A percentile compares a stretch with the other conserved stretches of the same genome.
phyloP scores from a whole-genome alignment of 2,329 filamentous ascomycete species.

The Monilinia aucupariae region DNA sequence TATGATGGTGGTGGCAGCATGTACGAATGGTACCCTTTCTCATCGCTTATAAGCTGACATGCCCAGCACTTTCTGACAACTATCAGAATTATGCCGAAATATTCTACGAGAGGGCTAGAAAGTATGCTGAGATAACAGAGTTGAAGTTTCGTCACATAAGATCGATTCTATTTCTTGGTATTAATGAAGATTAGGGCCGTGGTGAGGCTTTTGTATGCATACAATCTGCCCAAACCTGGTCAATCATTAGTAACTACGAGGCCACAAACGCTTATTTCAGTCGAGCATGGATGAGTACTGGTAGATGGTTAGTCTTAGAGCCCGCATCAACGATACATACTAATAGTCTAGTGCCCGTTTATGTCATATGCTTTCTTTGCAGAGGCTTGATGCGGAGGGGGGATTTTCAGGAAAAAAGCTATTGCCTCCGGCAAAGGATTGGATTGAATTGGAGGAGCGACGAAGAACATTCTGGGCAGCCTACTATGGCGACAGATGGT shows the following conservation, averaged over 20 bases:
- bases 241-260: slow-evolving; percentile 69
- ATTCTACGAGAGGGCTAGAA: slow-evolving; percentile 76
- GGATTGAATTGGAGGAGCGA: slow-evolving; percentile 77
- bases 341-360: slow-evolving; percentile 47
- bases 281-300: slow-evolving; percentile 75
- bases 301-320: slow-evolving; percentile 44
- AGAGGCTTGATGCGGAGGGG: slow-evolving; percentile 63
- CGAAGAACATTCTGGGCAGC: slow-evolving; percentile 81
- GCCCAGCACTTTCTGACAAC: slow-evolving; percentile 54
- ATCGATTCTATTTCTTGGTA: background rate
- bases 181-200: slow-evolving; percentile 45
- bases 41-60: background rate
- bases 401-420: slow-evolving; percentile 64
- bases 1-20: slow-evolving; percentile 78
- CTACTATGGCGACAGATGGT: slow-evolving; percentile 78
- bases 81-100: slow-evolving; percentile 67
- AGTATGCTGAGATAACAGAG: slow-evolving; percentile 79
- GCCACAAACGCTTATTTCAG: slow-evolving; percentile 83
- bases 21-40: background rate
- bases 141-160: slow-evolving; percentile 53
- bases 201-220: slow-evolving; percentile 77
- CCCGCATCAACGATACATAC: background rate
- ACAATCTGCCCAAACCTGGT: slow-evolving; percentile 77
- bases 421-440: slow-evolving; percentile 66
- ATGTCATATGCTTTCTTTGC: slow-evolving; percentile 77